Evolutionary conservation across 2,329 filamentous ascomycete genomes (phyloP), one percentile per base, ranked within the genome.

Genomic region (Claviceps sp.): DNA sequence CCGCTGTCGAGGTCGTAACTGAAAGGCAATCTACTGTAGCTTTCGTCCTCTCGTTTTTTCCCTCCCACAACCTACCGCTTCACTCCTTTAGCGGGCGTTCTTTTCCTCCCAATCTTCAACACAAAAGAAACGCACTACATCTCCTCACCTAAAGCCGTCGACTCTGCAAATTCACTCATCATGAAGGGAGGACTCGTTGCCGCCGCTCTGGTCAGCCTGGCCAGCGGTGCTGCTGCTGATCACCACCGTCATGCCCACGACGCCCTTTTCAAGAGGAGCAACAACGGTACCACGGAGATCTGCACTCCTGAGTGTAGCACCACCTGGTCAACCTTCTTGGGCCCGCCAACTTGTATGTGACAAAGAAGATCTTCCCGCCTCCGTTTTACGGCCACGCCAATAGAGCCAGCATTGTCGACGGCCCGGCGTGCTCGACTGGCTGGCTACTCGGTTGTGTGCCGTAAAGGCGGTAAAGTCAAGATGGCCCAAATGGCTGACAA

Each of bases 71-170:
- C 70, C 64, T 60, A 84, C 83, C 83, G 84, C 84, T 87, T 87
- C 85, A 88, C 82, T 88, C 86, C 69, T 88, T 90, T 73, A 89
- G 86, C 86, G 85, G 86, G 79, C 84, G 82, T 74, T 86, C 82
- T 71, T 85, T 85, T 64, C 52, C 55, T 47, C 49, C 40, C n/a
- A 37, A 13, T 54, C 18, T 50, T 1, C 37, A 37, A 52, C 50
- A 37, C 16, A 18, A n/a, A 26, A 45, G 14, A 13, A 44, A 11
- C 20, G 24, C 22, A 22, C 13, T 13, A 7, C 14, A 43, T 43
- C 41, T 22, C 46, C n/a, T 14, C 16, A 47, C 30, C 18, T 20
- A 11, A 38, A 16, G 30, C 38, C 11, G 22, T 30, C 9, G 60
- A 61, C 66, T 58, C 60, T 60, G 57, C 16, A 11, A 18, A 5